Evolutionary conservation across 192 early-diverging fungal species (phyloP).

Genomic region (Coemansia sp.): DNA sequence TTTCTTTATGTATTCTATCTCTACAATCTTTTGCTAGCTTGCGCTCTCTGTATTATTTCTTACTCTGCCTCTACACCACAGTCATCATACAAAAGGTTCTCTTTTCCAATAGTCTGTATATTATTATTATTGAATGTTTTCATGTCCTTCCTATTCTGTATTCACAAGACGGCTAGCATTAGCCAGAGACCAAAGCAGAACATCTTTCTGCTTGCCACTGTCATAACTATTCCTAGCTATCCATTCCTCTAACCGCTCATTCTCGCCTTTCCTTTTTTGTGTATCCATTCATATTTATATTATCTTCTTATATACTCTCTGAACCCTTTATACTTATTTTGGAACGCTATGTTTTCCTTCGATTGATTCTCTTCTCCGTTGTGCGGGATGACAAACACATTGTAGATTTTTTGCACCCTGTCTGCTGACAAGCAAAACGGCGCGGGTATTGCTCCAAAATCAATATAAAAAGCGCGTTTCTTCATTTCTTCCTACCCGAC

Average conservation of each 20-base stretch:
- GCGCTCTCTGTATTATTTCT: background rate
- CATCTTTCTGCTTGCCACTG: background rate
- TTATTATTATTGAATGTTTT: constrained; percentile 1
- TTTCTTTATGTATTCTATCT: background rate
- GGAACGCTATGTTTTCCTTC: constrained; percentile 2
- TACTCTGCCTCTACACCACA: background rate
- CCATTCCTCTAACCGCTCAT: no score
- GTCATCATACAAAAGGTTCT: background rate
- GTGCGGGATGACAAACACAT: background rate
- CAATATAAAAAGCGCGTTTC: background rate
- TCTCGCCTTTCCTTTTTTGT: constrained; percentile 4
- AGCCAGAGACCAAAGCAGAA: background rate
- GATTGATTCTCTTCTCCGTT: background rate
- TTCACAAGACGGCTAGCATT: background rate
- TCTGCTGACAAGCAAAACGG: constrained; percentile 6
- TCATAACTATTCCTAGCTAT: no score
- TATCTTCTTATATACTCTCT: background rate
- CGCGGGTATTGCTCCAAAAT: constrained; percentile 8
- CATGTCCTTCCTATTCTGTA: background rate
- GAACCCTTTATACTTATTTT: constrained; percentile 4
- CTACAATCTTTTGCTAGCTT: background rate
- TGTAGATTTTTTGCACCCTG: constrained; percentile 10
- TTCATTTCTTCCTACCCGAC: background rate
- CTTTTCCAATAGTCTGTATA: background rate
- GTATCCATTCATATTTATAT: constrained; percentile 5